A percentile compares a stretch with the other conserved stretches of the same genome.
phyloP scores from a whole-genome alignment of 108 stramenopile species.

The Parietichytrium sp. region DNA sequence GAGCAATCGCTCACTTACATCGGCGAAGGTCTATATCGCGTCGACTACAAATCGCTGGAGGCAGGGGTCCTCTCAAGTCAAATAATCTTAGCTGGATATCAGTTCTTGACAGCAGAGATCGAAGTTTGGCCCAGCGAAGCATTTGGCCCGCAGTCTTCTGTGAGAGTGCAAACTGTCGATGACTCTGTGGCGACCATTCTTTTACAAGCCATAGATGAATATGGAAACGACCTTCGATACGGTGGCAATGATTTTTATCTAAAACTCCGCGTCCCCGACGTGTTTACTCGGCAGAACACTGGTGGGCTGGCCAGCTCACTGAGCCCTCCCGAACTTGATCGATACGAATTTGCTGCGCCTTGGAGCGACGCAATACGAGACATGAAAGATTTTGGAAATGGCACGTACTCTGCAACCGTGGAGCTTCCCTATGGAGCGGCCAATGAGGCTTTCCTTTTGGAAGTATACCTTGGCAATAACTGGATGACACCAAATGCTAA shows the following conservation, averaged over 20 bases:
- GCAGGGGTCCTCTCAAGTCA: neutral
- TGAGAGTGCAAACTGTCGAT: neutral
- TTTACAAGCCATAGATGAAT: neutral
- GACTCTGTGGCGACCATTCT: neutral
- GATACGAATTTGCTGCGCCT: conserved; percentile 12
- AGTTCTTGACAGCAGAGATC: neutral
- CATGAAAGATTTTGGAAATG: neutral
- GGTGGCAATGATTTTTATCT: neutral
- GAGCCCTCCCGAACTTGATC: neutral
- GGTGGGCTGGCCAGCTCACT: neutral
- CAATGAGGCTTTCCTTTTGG: neutral
- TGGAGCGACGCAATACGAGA: neutral
- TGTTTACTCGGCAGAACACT: neutral
- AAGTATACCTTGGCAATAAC: conserved; percentile 19
- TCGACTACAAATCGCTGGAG: neutral
- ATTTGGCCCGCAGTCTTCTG: neutral
- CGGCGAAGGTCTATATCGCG: neutral
- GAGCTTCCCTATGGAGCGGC: neutral
- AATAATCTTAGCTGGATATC: neutral
- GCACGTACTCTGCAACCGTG: neutral
- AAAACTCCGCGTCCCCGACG: neutral
- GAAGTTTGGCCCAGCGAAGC: neutral
- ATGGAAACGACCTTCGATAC: neutral
- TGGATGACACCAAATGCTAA: no score
- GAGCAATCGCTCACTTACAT: neutral